These are phyloP conservation scores for Tilletia horrida DNA, from an alignment of 1,284 basidiomycete species.

Conservation along the genomic window DNA sequence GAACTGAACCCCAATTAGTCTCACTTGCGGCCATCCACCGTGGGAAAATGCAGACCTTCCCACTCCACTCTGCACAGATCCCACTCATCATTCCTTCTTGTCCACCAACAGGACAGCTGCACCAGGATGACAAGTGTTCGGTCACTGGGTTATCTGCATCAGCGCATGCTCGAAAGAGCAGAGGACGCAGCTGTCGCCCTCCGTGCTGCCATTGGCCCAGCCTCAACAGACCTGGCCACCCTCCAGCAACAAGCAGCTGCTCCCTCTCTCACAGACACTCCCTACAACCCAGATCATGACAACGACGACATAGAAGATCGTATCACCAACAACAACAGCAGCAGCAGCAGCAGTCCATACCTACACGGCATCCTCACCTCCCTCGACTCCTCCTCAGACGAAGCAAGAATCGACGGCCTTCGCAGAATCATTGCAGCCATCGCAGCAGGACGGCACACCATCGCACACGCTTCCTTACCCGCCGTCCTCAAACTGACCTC, in stretches of 20 bases:
- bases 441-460: slow-evolving; percentile 75
- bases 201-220: slow-evolving; percentile 9
- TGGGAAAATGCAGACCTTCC: not conserved
- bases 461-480: slow-evolving; percentile 69
- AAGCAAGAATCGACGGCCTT: slow-evolving; percentile 46
- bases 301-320: not conserved
- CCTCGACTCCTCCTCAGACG: slow-evolving; percentile 45
- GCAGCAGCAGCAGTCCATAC: slow-evolving; percentile 15
- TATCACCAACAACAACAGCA: not conserved
- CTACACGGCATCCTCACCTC: slow-evolving; percentile 29
- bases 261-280: no score
- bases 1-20: not conserved
- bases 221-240: not conserved
- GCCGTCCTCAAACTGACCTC: slow-evolving; percentile 53
- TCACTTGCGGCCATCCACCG: not conserved
- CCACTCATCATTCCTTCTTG: not conserved
- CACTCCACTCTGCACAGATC: no score
- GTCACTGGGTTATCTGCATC: slow-evolving; percentile 1
- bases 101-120: not conserved
- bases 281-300: not conserved
- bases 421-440: slow-evolving; percentile 62
- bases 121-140: slow-evolving; percentile 1
- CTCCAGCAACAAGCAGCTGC: slow-evolving; percentile 8
- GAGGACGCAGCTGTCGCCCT: slow-evolving; percentile 19
- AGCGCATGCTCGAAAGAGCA: slow-evolving; percentile 18